Base-by-base conservation (phyloP, 768 basidiomycete genomes). In the Termitomyces sp. region DNA sequence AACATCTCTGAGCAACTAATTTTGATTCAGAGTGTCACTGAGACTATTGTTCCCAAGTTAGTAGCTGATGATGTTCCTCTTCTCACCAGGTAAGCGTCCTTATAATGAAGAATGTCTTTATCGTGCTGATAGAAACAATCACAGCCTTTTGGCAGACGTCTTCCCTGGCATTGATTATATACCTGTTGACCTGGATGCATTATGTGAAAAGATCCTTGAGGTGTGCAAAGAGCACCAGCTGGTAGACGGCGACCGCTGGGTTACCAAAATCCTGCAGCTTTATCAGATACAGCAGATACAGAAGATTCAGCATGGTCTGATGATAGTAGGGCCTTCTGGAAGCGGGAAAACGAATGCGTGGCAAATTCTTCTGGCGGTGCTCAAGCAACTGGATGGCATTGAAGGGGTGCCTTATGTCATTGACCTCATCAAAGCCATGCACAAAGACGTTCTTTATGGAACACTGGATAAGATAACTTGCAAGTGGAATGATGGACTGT, bases 231-330 rank as follows among this genome's bases (percentile, higher is more conserved):
- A 97, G 74, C 87, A 87, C 42, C 88, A 93, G 38, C 80, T 98
- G n/a, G 82, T 94, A 28, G 78, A 87, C 53, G 93, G 94, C n/a
- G 92, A 96, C 49, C 83, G 85, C 38, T 99, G 97, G 96, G 82
- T 95, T 55, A 84, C 88, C 67, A 99, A 99, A 79, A 96, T 98
- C 60, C 81, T 98, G 15, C 97, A 99, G 71, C 83, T 99, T 5
- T 98, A 98, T 74, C n/a, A n/a, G n/a, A n/a, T n/a, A n/a, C n/a
- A n/a, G n/a, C 97, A 98, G 73, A 98, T 99, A 61, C 97, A 99
- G 76, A 98, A 95, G 78, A 99, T 98, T 64, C 96, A 98, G 67
- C 97, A 99, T 74, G 97, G 97, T 75, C 81, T 99, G 45, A 98
- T 99, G 97, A 96, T 99, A 94, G 97, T 99, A 35, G 96, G 97